Base-by-base conservation (phyloP, 768 basidiomycete species). In the Boletellus ananiceps region DNA sequence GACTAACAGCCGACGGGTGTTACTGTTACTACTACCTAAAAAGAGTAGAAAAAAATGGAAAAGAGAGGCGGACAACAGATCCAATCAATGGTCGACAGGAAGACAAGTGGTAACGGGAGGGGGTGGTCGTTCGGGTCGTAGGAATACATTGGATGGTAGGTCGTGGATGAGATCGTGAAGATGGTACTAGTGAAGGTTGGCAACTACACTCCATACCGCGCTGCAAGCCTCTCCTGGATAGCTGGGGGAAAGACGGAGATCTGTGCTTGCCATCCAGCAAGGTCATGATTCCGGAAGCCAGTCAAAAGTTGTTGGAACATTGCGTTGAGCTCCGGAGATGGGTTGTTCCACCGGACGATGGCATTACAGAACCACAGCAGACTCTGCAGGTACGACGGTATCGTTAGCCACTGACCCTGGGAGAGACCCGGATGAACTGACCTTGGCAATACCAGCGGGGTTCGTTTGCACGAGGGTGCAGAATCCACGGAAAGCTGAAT, bases 361-460 rank as follows among this genome's bases (percentile, higher is more conserved):
- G 96, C 92, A 66, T 98, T 97, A 69, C 95, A 95, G 82, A 99
- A 98, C 88, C 89, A 98, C 46, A 95, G 70, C 55, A 98, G 74
- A 60, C 89, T 89, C 95, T 98, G 66, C 12, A 44, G 41, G 25
- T 11, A 35, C 8, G 23, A 21, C 11, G 16, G 35, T 11, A 35
- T 33, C 4, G 25, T 63, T 32, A 63, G 19, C 39, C 19, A 16
- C 21, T 36, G 38, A 9, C n/a, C 31, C n/a, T 34, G 44, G 37
- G 18, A 4, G 31, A 19, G 7, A n/a, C 23, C 8, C 11, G 9
- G 9, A 25, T 35, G 15, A 6, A 69, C 83, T 52, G 48, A 88
- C 93, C 82, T 93, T 93, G 37, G 90, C 82, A 51, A 97, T 91
- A 2, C 95, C 96, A 52, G 82, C 81, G 15, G 96, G 96, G 66